A percentile compares a stretch with the other conserved stretches of the same genome.
phyloP scores from a whole-genome alignment of 1,284 basidiomycete genomes.

The Salmacisia buchloeana region DNA sequence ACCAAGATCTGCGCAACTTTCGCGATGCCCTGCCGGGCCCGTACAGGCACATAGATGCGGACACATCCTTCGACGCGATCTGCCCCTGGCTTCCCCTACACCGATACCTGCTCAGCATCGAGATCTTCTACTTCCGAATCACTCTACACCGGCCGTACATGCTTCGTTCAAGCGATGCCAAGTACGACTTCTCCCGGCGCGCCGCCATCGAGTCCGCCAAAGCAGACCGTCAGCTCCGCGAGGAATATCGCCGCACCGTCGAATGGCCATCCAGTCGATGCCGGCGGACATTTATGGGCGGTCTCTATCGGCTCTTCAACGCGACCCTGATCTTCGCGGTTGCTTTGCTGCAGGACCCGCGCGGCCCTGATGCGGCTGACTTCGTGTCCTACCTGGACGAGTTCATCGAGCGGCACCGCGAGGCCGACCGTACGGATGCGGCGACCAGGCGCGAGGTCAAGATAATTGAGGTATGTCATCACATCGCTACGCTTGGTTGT shows the following conservation, averaged over 20 bases:
- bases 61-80: constrained; percentile 33
- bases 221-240: constrained; percentile 32
- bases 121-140: constrained; percentile 43
- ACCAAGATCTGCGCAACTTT: constrained; percentile 78
- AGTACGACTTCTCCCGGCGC: constrained; percentile 34
- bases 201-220: constrained; percentile 42
- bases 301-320: constrained; percentile 42
- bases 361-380: constrained; percentile 29
- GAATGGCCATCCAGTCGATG: constrained; percentile 35
- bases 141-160: constrained; percentile 43
- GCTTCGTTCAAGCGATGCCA: constrained; percentile 17
- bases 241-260: constrained; percentile 38
- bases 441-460: constrained; percentile 44
- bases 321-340: constrained; percentile 45
- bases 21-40: constrained; percentile 70
- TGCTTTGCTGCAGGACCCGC: constrained; percentile 39
- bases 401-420: constrained; percentile 38
- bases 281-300: constrained; percentile 39
- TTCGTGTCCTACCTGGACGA: constrained; percentile 35
- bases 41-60: constrained; percentile 60
- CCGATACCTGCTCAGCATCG: constrained; percentile 43
- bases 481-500: not conserved
- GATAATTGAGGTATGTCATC: constrained; percentile 28
- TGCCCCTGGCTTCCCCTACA: constrained; percentile 41
- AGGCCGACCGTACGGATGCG: constrained; percentile 28